These are phyloP conservation scores for Penicillium rolfsii DNA, from an alignment of 2,329 filamentous ascomycete species.

Conservation along the genomic window DNA sequence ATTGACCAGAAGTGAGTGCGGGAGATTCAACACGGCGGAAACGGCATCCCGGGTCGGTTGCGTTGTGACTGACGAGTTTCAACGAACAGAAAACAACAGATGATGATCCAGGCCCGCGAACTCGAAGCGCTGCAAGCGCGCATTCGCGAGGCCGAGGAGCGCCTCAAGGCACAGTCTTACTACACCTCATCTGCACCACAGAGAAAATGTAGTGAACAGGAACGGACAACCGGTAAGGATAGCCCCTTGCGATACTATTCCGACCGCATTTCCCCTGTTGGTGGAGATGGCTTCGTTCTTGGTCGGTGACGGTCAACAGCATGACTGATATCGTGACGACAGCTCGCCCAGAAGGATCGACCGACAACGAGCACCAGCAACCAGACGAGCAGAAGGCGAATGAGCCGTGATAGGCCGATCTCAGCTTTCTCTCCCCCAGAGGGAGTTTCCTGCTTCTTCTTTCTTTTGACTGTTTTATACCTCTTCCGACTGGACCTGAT, in stretches of 20 bases:
- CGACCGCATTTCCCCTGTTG: not conserved
- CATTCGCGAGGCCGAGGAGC: conserved; percentile 82
- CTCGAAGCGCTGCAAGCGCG: conserved; percentile 83
- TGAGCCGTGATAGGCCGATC: conserved; percentile 16
- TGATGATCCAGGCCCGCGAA: conserved; percentile 74
- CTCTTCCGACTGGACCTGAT: conserved; percentile 9
- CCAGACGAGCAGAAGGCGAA: conserved; percentile 14
- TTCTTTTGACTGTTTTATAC: conserved; percentile 16
- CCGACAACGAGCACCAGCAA: conserved; percentile 15
- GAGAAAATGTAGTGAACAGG: conserved; percentile 15
- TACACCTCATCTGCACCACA: conserved; percentile 14
- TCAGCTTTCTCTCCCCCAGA: not conserved
- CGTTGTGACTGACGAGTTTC: not conserved
- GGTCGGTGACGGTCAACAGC: conserved; percentile 11
- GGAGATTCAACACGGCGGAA: not conserved
- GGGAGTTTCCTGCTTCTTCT: not conserved
- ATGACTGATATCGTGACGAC: conserved; percentile 18
- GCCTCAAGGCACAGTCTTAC: conserved; percentile 57
- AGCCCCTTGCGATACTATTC: conserved; percentile 25
- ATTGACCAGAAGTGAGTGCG: conserved; percentile 76
- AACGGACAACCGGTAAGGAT: conserved; percentile 30
- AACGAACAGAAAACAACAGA: conserved; percentile 70
- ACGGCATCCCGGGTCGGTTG: conserved; percentile 22
- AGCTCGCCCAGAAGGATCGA: conserved; percentile 19
- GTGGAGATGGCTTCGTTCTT: not conserved